These are phyloP conservation scores for Apiospora kogelbergensis DNA, from an alignment of 2,329 filamentous ascomycete genomes.

Conservation along the genomic window DNA sequence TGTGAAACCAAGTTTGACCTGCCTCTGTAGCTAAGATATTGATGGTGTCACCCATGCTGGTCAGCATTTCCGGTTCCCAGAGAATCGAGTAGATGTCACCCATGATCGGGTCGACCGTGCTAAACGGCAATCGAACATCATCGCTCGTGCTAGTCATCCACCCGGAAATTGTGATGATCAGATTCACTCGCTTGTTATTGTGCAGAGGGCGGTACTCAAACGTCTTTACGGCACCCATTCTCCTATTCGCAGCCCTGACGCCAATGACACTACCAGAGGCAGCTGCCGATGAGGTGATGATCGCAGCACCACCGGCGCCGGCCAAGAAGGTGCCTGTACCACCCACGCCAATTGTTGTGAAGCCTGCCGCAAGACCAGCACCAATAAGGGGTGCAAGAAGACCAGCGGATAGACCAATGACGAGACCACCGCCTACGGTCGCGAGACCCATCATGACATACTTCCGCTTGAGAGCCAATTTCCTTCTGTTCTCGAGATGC, in stretches of 20 bases:
- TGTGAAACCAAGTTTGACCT: conserved; percentile 35
- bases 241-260: conserved; percentile 77
- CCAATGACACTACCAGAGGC: conserved; percentile 86
- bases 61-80: conserved; percentile 98
- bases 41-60: conserved; percentile 97
- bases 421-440: conserved; percentile 89
- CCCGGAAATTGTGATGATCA: conserved; percentile 91
- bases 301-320: conserved; percentile 85
- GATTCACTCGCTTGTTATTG: conserved; percentile 96
- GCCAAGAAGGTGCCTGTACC: conserved; percentile 88
- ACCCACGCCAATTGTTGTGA: conserved; percentile 90
- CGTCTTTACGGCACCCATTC: conserved; percentile 89
- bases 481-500: conserved; percentile 83
- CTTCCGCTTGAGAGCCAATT: conserved; percentile 76
- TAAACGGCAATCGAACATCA: conserved; percentile 92
- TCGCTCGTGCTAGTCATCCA: conserved; percentile 99
- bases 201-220: conserved; percentile 96
- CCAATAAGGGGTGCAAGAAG: conserved; percentile 91
- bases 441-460: conserved; percentile 96
- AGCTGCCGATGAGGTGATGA: conserved; percentile 89
- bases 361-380: conserved; percentile 87
- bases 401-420: conserved; percentile 93
- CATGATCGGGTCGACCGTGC: conserved; percentile 96
- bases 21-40: conserved; percentile 98
- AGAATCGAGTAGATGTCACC: conserved; percentile 95